These are phyloP conservation scores for Sclerotinia borealis DNA, from an alignment of 2,329 filamentous ascomycete species.

Conservation along the genomic window DNA sequence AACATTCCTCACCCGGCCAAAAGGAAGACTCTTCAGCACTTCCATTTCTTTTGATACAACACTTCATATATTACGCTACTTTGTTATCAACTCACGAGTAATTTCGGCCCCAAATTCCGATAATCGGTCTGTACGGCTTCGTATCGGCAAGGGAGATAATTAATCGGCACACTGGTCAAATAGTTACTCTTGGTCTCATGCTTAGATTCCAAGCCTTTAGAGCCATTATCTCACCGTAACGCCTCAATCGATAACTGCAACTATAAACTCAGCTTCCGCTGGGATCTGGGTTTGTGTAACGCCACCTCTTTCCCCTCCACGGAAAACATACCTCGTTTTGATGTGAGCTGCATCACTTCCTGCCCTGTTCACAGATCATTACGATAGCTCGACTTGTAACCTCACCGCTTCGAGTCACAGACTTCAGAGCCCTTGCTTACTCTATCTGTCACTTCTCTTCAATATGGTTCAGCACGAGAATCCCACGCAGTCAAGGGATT, in stretches of 20 bases:
- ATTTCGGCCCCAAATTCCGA: not conserved
- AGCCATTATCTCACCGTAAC: not conserved
- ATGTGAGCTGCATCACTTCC: slow-evolving; percentile 1
- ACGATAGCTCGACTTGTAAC: slow-evolving; percentile 32
- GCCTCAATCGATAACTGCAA: slow-evolving; percentile 11
- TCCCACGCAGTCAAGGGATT: slow-evolving; percentile 18
- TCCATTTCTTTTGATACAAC: not conserved
- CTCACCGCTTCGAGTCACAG: slow-evolving; percentile 17
- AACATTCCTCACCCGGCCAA: not conserved
- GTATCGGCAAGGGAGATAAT: not conserved
- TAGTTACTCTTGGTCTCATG: slow-evolving; percentile 7
- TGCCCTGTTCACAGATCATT: slow-evolving; percentile 18
- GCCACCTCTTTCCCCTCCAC: not conserved
- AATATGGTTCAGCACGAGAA: slow-evolving; percentile 25
- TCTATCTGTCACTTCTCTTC: slow-evolving; percentile 12
- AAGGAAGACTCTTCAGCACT: not conserved
- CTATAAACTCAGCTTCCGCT: slow-evolving; percentile 7
- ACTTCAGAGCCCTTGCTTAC: slow-evolving; percentile 6
- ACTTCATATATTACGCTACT: not conserved
- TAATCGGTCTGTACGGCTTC: slow-evolving; percentile 6
- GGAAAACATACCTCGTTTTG: not conserved
- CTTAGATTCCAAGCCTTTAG: not conserved
- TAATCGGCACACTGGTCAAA: not conserved
- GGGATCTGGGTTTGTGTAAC: not conserved
- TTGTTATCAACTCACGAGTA: not conserved